phyloP scores from a whole-genome alignment of 768 basidiomycete species.

The Naganishia kalamii region DNA sequence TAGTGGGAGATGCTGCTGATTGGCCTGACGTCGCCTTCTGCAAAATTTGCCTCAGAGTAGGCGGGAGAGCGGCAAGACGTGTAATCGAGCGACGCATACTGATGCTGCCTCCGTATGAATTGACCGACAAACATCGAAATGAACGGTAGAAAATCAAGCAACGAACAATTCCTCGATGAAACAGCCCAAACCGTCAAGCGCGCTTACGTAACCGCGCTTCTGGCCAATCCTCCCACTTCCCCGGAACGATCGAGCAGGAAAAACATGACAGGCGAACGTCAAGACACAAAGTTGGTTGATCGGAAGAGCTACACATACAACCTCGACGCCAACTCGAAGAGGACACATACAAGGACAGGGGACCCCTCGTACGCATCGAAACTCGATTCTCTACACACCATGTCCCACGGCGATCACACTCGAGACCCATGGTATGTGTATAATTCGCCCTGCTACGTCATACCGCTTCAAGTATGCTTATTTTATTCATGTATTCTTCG shows the following conservation, averaged over 20 bases:
- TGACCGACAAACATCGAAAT: neutral
- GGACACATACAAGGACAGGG: neutral
- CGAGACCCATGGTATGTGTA: slow-evolving; percentile 75
- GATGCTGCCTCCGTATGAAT: neutral
- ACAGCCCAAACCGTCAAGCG: slow-evolving; percentile 1
- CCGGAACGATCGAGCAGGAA: slow-evolving; percentile 11
- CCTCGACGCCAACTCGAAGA: neutral
- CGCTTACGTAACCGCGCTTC: slow-evolving; percentile 18
- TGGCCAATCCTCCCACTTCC: neutral
- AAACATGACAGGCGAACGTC: slow-evolving; percentile 12
- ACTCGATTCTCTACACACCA: slow-evolving; percentile 40
- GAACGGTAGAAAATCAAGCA: slow-evolving; percentile 2
- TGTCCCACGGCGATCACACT: slow-evolving; percentile 88
- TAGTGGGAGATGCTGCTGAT: slow-evolving; percentile 21
- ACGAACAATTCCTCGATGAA: neutral
- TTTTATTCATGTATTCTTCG: neutral
- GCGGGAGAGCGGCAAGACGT: neutral
- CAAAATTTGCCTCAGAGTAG: neutral
- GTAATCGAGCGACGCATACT: neutral
- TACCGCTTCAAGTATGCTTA: neutral
- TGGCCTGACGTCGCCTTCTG: neutral
- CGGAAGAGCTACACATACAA: neutral
- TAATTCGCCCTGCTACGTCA: neutral
- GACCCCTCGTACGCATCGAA: neutral
- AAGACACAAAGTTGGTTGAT: neutral